These are phyloP conservation scores for Peterozyma toletana DNA, from an alignment of 805 yeast species.

Conservation along the genomic window DNA sequence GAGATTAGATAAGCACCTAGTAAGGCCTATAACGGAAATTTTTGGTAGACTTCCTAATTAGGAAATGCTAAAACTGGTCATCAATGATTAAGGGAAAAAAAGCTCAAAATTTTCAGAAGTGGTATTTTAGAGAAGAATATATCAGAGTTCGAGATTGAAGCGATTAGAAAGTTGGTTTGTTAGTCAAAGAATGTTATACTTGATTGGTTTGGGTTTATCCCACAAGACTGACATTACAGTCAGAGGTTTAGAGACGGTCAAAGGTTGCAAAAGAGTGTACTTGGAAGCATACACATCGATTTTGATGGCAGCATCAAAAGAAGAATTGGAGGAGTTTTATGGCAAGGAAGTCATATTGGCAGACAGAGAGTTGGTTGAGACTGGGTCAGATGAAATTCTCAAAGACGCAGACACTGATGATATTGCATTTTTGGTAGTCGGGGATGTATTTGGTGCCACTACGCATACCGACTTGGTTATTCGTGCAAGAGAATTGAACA, in stretches of 20 bases:
- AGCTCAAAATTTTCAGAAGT: no score
- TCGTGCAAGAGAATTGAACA: constrained; percentile 80
- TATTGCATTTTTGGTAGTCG: constrained; percentile 91
- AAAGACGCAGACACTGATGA: constrained; percentile 74
- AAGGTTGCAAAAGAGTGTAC: constrained; percentile 81
- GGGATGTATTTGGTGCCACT: constrained; percentile 97
- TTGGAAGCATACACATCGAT: constrained; percentile 94
- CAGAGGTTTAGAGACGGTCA: constrained; percentile 83
- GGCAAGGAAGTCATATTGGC: constrained; percentile 84
- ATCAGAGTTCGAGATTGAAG: no score
- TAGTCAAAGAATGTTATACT: constrained; percentile 58
- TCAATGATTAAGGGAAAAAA: no score
- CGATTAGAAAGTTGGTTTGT: no score
- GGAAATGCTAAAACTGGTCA: no score
- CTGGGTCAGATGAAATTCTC: constrained; percentile 78
- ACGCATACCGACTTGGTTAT: constrained; percentile 93
- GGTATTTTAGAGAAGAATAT: no score
- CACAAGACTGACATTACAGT: constrained; percentile 89
- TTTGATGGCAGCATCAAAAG: constrained; percentile 83
- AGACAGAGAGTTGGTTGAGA: constrained; percentile 90
- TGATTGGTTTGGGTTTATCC: constrained; percentile 88
- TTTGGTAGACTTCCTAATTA: no score
- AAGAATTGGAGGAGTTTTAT: constrained; percentile 71
- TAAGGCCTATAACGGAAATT: no score
- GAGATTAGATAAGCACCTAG: no score